Conservation (phyloP, 2,329 filamentous ascomycete species). For the Talaromyces sp. region DNA sequence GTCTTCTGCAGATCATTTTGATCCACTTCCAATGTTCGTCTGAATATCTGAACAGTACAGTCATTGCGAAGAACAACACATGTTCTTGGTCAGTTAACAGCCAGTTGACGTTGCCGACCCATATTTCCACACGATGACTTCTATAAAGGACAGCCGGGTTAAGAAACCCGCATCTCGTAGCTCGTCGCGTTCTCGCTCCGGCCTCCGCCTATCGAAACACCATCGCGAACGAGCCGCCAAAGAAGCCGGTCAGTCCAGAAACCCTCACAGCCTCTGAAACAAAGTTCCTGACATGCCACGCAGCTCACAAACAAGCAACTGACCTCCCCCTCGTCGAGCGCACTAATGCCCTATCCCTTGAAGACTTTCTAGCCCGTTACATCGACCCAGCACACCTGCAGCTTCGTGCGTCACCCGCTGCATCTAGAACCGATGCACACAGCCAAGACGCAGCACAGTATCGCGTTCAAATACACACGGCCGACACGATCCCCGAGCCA, state of each 20-base stretch:
- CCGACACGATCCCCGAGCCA: constrained; percentile 28
- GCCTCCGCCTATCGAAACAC: constrained; percentile 6
- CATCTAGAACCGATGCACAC: background rate
- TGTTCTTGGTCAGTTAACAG: background rate
- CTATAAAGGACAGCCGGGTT: background rate
- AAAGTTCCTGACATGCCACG: background rate
- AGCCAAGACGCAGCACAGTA: background rate
- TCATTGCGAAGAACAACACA: background rate
- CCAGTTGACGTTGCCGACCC: background rate
- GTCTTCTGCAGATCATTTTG: no score
- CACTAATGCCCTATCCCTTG: constrained; percentile 35
- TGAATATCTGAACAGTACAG: background rate
- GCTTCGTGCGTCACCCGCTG: constrained; percentile 5
- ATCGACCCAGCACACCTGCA: constrained; percentile 9
- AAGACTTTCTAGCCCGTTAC: constrained; percentile 30
- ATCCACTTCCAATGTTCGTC: no score
- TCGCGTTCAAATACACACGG: constrained; percentile 27
- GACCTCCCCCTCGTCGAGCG: constrained; percentile 32
- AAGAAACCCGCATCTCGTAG: background rate
- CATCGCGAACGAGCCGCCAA: constrained; percentile 6
- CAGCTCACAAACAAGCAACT: background rate
- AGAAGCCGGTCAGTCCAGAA: background rate
- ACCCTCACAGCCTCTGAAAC: background rate
- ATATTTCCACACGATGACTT: background rate
- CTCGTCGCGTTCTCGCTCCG: constrained; percentile 9